Conservation (phyloP, 345 rosid genomes). For the Rhodamnia rubescens region DNA sequence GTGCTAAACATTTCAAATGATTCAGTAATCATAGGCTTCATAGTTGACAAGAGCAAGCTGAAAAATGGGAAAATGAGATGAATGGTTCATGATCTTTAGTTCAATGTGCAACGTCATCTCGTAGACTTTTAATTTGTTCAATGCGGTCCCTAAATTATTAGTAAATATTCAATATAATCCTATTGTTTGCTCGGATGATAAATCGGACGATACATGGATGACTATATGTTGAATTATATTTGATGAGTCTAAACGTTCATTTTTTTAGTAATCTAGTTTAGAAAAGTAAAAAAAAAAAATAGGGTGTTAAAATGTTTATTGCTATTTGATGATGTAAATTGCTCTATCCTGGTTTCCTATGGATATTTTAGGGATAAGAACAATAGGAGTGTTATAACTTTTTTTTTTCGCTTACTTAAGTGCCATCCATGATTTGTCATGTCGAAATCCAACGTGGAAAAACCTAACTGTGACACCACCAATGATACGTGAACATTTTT, state of each 20-base stretch:
- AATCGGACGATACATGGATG: background rate
- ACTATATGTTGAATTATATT: background rate
- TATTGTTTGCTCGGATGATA: background rate
- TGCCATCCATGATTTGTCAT: too few relatives aligned
- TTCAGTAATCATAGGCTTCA: background rate
- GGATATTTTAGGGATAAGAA: too few relatives aligned
- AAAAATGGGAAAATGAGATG: background rate
- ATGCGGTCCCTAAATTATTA: background rate
- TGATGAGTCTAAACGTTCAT: background rate
- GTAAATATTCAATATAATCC: background rate
- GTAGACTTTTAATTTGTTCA: background rate
- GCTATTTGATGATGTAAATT: background rate
- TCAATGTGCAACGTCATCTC: accelerated
- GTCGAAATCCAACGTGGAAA: too few relatives aligned
- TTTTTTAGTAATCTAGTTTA: background rate
- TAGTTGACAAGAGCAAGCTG: background rate
- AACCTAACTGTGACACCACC: too few relatives aligned
- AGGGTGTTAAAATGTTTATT: background rate
- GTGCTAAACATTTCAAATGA: background rate
- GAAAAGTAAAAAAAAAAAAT: background rate
- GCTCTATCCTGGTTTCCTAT: too few relatives aligned
- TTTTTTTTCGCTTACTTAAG: too few relatives aligned
- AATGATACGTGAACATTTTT: too few relatives aligned
- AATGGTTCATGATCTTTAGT: background rate
- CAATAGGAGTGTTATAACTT: too few relatives aligned